Base-by-base conservation (phyloP, 805 yeast genomes). In the Candida awuae region DNA sequence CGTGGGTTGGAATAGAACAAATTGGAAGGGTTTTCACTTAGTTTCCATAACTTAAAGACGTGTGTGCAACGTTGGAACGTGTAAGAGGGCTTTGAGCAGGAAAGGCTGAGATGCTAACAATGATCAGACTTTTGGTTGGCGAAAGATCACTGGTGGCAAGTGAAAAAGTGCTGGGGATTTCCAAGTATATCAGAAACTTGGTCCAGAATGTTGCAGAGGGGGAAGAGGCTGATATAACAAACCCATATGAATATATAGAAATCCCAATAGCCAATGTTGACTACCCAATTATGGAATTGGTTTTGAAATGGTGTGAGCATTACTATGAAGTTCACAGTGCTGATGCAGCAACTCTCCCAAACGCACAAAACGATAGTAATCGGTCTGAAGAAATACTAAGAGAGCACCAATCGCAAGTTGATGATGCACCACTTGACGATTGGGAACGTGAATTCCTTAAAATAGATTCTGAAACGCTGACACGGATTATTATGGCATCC, bases 401-500 rank as follows among this genome's bases (percentile, higher is more conserved):
- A 42, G 77, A 71, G 20, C 79, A 75, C 41, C 78, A 75, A 26
- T 73, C 76, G 40, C 80, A 75, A 39, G 77, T 85, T 52, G 29
- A 36, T 8, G 44, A 40, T 8, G 18, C 41, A 10, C 32, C 32
- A 5, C 25, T 32, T 2, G 86, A 80, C 45, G 83, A 82, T 35
- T 87, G 97, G 97, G 96, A 88, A 62, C 80, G 82, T 56, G 82
- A 82, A 57, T 88, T 86, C 58, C 68, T 88, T 51, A 80, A 82
- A 56, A 94, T 87, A 23, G 96, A 87, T 62, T 94, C 80, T 49
- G 84, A 79, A 48, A 76, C 79, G 79, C 63, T 80, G 43, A 77
- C 78, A 49, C 82, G 76, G 49, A 77, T 80, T 50, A 77, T 80
- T 39, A 62, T 75, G 43, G 86, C 87, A n/a, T 84, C 87, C n/a